phyloP scores from a whole-genome alignment of 768 basidiomycete genomes.

The Tylopilus balloui region DNA sequence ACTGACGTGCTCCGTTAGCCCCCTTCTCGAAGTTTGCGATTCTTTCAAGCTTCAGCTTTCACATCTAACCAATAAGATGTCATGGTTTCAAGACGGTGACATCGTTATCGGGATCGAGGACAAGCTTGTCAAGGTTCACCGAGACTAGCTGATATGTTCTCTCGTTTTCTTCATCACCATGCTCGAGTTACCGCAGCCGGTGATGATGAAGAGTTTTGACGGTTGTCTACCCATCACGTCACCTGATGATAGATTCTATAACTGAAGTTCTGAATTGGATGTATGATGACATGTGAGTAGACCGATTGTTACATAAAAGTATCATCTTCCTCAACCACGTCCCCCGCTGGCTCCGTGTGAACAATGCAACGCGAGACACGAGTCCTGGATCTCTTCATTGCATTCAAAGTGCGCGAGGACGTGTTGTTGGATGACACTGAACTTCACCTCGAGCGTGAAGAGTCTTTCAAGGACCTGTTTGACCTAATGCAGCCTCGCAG shows the following conservation, averaged over 20 bases:
- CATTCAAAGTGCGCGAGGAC: constrained; percentile 76
- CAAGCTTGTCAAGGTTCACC: constrained; percentile 28
- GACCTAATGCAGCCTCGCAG: constrained; percentile 70
- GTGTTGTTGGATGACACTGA: constrained; percentile 69
- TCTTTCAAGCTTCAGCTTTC: background rate
- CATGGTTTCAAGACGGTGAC: constrained; percentile 36
- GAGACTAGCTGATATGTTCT: constrained; percentile 16
- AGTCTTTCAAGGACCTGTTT: constrained; percentile 76
- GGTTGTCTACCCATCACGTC: constrained; percentile 30
- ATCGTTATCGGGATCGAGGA: constrained; percentile 28
- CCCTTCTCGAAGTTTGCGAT: background rate
- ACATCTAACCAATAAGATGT: background rate
- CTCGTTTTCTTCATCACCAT: constrained; percentile 34
- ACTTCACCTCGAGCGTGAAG: constrained; percentile 71
- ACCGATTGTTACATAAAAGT: too few species aligned
- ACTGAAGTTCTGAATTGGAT: constrained; percentile 35
- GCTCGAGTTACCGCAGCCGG: constrained; percentile 34
- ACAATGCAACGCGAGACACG: constrained; percentile 67
- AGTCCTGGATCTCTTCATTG: constrained; percentile 74
- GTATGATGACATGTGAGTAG: constrained; percentile 31
- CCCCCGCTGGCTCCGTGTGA: constrained; percentile 30
- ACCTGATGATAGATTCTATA: constrained; percentile 21
- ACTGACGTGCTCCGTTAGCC: background rate
- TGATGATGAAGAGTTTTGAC: constrained; percentile 28
- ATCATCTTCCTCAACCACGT: constrained; percentile 29